Base-by-base conservation (phyloP, 495 filamentous ascomycete species). In the Patellaria atrata region DNA sequence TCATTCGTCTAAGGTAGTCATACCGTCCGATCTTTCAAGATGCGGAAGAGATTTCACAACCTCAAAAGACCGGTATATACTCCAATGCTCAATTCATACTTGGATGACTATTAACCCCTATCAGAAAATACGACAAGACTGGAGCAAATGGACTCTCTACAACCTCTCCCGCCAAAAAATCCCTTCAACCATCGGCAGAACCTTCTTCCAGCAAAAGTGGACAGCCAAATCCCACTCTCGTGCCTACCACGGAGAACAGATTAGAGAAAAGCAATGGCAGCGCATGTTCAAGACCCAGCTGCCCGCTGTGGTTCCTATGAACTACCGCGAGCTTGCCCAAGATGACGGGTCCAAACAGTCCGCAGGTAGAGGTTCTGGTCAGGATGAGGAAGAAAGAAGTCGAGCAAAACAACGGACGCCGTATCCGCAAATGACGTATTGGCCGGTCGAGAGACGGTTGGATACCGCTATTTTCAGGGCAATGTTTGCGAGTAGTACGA, bases 141-240 rank as follows among this genome's bases (percentile, higher is more conserved):
- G 86, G 91, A 91, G 82, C 62, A 93, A 92, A 60, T 86, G 83
- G 67, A 94, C 91, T 51, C 67, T 97, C 43, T 97, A 79, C 69
- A 94, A 94, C 63, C 59, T 97, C 41, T 50, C 58, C 18, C 65
- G 65, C 37, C 56, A 69, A 30, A 44, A 27, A 2, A 58, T 54
- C 28, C 35, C 40, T 10, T 51, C 41, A 7, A 10, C 36, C 30
- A 45, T 47, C 1, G 26, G 37, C 17, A 57, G 58, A 27, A 94
- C 85, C 30, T 87, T 80, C 63, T 97, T 91, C 71, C 89, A 97
- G 65, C 89, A 97, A 55, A 96, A 94, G 80, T 97, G 85, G 85
- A 49, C 51, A 0, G 80, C 86, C 39, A 97, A 96, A 56, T 70
- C 83, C 6, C 35, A 70, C 35, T 69, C 82, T 4, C 81, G 89